Conservation (phyloP, 2,329 filamentous ascomycete genomes). For the Berkeleyomyces rouxiae region DNA sequence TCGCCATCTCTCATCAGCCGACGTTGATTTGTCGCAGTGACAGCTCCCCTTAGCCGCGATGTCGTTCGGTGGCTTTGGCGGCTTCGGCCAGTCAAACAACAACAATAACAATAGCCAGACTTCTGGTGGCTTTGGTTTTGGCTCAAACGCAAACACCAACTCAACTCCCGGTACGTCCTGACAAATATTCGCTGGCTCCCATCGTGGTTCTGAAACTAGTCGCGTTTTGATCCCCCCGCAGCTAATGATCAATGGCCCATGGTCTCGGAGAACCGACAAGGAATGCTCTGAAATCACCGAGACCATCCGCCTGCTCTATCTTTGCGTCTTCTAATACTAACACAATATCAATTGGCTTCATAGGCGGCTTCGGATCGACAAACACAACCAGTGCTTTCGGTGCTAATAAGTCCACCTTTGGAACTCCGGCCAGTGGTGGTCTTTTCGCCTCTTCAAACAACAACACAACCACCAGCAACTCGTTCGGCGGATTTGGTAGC, state of each 20-base stretch:
- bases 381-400: conserved; percentile 24
- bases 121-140: conserved; percentile 26
- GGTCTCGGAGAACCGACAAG: not conserved
- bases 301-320: not conserved
- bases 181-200: not conserved
- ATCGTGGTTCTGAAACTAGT: not conserved
- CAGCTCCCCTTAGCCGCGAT: conserved; percentile 22
- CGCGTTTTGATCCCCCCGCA: not conserved
- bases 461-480: conserved; percentile 19
- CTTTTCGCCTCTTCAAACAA: conserved; percentile 24
- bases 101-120: conserved; percentile 26
- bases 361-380: conserved; percentile 16
- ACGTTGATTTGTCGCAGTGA: not conserved
- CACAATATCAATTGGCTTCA: conserved; percentile 1
- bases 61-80: conserved; percentile 38
- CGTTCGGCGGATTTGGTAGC: conserved; percentile 24
- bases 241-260: too few species aligned
- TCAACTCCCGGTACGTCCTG: conserved; percentile 16
- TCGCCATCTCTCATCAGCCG: too few species aligned
- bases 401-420: conserved; percentile 34
- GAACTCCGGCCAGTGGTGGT: conserved; percentile 20
- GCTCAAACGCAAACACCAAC: conserved; percentile 22
- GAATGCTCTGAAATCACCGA: not conserved
- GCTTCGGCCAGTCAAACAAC: conserved; percentile 33
- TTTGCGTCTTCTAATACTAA: not conserved